Percentiles rank a stretch among this genome's conserved stretches.
phyloP scores from a whole-genome alignment of 495 filamentous ascomycete species.

The Aspergillus sclerotiicarbonarius region DNA sequence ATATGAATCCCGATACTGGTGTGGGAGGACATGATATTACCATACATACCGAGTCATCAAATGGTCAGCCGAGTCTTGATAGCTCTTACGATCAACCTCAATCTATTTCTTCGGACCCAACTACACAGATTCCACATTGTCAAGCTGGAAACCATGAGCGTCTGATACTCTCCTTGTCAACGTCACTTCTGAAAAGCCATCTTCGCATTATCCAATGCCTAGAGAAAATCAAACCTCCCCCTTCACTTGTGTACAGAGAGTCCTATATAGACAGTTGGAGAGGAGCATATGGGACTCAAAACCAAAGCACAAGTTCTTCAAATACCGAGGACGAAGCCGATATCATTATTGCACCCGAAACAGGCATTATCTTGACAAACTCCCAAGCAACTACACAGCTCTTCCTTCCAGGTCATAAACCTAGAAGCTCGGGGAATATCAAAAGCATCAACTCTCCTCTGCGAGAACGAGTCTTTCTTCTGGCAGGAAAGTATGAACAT shows the following conservation, averaged over 20 bases:
- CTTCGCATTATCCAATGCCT: conserved; percentile 23
- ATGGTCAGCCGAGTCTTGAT: not conserved
- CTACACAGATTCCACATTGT: conserved; percentile 3
- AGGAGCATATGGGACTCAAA: not conserved
- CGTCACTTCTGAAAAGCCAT: conserved; percentile 29
- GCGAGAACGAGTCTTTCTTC: conserved; percentile 52
- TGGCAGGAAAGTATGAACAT: conserved; percentile 63
- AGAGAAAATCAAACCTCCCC: conserved; percentile 17
- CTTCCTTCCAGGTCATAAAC: conserved; percentile 58
- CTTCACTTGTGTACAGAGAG: conserved; percentile 31
- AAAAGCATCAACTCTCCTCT: conserved; percentile 42
- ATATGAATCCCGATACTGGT: not conserved
- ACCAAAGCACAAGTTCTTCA: not conserved
- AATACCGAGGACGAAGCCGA: conserved; percentile 62
- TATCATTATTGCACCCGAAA: conserved; percentile 67
- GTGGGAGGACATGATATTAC: not conserved
- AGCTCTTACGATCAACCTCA: not conserved
- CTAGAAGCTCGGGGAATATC: conserved; percentile 8
- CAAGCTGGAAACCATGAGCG: not conserved
- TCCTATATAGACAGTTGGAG: conserved; percentile 8
- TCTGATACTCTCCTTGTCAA: conserved; percentile 26
- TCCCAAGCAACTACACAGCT: conserved; percentile 73
- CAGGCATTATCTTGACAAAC: conserved; percentile 68
- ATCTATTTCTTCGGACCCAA: not conserved
- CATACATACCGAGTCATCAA: not conserved